Evolutionary conservation across 192 early-diverging fungal species (phyloP).

Genomic region (Podochytrium sp.): DNA sequence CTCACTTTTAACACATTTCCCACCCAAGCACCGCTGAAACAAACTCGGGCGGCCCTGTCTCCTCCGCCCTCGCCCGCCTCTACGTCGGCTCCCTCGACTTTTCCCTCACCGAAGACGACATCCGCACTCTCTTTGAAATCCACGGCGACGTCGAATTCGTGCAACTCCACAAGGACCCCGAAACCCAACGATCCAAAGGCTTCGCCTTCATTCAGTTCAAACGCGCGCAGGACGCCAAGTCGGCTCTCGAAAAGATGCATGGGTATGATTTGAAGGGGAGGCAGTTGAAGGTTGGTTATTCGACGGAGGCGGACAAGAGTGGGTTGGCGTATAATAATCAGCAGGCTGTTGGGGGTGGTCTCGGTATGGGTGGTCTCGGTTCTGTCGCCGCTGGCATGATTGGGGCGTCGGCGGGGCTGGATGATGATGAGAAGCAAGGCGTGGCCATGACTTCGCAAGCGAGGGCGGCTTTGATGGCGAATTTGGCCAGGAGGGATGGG

Average conservation of each 20-base stretch:
- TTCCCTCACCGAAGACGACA: slow-evolving; percentile 64
- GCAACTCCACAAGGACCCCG: slow-evolving; percentile 75
- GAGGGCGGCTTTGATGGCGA: slow-evolving; percentile 80
- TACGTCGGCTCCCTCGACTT: slow-evolving; percentile 55
- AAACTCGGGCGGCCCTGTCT: slow-evolving; percentile 62
- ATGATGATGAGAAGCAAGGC: slow-evolving; percentile 60
- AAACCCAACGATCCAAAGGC: slow-evolving; percentile 74
- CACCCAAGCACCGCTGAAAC: slow-evolving; percentile 39
- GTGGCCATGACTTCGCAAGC: slow-evolving; percentile 71
- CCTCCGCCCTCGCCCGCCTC: slow-evolving; percentile 35
- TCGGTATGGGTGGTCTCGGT: neutral
- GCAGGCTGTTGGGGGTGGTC: neutral
- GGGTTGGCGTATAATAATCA: neutral
- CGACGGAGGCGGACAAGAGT: slow-evolving; percentile 57
- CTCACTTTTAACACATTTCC: neutral
- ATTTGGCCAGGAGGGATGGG: slow-evolving; percentile 62
- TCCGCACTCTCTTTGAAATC: slow-evolving; percentile 78
- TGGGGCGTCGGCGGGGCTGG: slow-evolving; percentile 12
- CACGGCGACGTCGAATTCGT: slow-evolving; percentile 87
- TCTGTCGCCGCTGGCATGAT: no score
- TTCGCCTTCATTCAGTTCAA: slow-evolving; percentile 84
- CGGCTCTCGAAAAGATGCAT: slow-evolving; percentile 82
- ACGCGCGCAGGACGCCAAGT: slow-evolving; percentile 70
- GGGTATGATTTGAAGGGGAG: slow-evolving; percentile 78
- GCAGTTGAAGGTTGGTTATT: slow-evolving; percentile 77